Base-by-base conservation (phyloP, 805 yeast species). In the Diddensiella transvaalensis region DNA sequence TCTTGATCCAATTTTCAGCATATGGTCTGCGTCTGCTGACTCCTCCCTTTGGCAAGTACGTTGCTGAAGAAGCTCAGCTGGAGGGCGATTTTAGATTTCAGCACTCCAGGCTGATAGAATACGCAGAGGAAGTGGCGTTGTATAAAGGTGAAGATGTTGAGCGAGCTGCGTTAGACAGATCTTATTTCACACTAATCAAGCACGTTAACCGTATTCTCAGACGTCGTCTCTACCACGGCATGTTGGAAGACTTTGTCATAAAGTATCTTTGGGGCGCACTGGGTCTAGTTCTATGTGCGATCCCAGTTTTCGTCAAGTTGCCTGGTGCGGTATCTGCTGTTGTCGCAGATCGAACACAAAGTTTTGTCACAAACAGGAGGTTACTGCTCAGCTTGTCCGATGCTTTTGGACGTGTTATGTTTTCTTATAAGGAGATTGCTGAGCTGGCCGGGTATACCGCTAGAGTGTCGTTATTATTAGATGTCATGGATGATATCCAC, bases 211-310 rank as follows among this genome's bases (percentile, higher is more conserved):
- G 81, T 68, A 90, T 85, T 61, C 76, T 85, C 54, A 79, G 85
- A 68, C 82, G 86, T 57, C 75, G 83, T 45, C 73, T 69, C 83
- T 91, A 23, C 22, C 91, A 89, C 66, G 89, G 89, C 61, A 78
- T 87, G 56, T 85, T 91, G 1, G 93, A 91, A 56, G 87, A 85
- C 43, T 90, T 89, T 59, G 81, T 88, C 46, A 90, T 90, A 52
- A 90, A 90, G 68, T 90, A 90, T 67, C 79, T 88, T 42, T 85
- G 96, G 90, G 98, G 98, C 53, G 98, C 96, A 2, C 87, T 93
- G 26, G 98, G 98, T 8, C 74, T 90, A 51, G 78, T 83, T 0
- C 73, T 90, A 42, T 90, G 97, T 67, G 82, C 96, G 2, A 80
- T 90, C 2, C 97, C 98, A 3, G 85, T 89, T 2, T 90, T 90